phyloP scores from a whole-genome alignment of 805 yeast species.

The Kodamaea fukazawae region DNA sequence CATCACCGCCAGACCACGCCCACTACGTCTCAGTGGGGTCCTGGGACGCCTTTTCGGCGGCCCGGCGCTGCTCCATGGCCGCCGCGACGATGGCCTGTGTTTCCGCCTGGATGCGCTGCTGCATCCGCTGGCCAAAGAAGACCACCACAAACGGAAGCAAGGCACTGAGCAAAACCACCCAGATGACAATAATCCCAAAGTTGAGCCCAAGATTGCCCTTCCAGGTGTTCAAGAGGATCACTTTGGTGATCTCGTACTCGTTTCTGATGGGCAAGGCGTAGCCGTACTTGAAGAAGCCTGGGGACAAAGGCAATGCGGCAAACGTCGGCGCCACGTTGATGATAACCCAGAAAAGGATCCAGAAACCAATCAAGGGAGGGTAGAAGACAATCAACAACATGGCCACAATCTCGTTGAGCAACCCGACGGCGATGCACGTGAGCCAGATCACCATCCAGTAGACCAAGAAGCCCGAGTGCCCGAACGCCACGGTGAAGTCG shows the following conservation, averaged over 20 bases:
- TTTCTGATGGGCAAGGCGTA: slow-evolving; percentile 38
- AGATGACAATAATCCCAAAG: slow-evolving; percentile 26
- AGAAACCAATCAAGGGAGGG: slow-evolving; percentile 66
- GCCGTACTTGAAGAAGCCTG: slow-evolving; percentile 33
- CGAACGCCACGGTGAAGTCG: slow-evolving; percentile 56
- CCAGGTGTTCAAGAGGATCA: slow-evolving; percentile 34
- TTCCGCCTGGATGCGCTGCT: slow-evolving; percentile 21
- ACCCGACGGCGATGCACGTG: slow-evolving; percentile 75
- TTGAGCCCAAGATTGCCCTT: slow-evolving; percentile 32
- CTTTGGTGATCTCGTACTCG: slow-evolving; percentile 29
- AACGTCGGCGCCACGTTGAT: slow-evolving; percentile 31
- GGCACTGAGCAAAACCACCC: slow-evolving; percentile 47
- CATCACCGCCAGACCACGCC: too few relatives aligned
- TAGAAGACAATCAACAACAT: slow-evolving; percentile 47
- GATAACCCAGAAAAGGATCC: slow-evolving; percentile 30
- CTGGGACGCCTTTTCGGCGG: too few relatives aligned
- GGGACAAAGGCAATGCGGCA: slow-evolving; percentile 32
- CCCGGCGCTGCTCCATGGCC: too few relatives aligned
- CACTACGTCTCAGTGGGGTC: too few relatives aligned
- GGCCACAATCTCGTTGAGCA: slow-evolving; percentile 66
- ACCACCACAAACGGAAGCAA: slow-evolving; percentile 45
- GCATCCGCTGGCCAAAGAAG: slow-evolving; percentile 38
- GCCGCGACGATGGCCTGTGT: neutral
- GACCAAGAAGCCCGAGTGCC: slow-evolving; percentile 67
- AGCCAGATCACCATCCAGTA: slow-evolving; percentile 69